phyloP scores from a whole-genome alignment of 805 yeast species.

The Starmerella apicola region DNA sequence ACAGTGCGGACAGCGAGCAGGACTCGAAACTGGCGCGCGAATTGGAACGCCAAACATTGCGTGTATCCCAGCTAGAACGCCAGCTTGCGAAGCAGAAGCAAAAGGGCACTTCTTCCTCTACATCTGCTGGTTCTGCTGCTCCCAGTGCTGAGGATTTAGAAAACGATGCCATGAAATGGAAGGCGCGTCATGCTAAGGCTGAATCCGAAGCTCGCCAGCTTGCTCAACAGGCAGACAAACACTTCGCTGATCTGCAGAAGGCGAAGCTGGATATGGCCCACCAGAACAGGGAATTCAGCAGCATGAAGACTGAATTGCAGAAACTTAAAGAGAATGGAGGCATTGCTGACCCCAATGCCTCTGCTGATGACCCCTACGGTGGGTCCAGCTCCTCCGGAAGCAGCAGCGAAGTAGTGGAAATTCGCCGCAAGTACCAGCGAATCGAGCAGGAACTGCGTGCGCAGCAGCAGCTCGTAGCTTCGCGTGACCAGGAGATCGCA shows the following conservation, averaged over 20 bases:
- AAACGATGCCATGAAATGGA: conserved; percentile 2
- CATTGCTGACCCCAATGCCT: conserved; percentile 1
- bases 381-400: too few species aligned
- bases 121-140: conserved; percentile 18
- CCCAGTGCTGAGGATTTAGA: conserved; percentile 14
- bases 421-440: conserved; percentile 5
- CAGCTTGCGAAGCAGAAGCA: conserved; percentile 36
- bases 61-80: conserved; percentile 58
- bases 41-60: conserved; percentile 53
- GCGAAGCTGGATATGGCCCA: conserved; percentile 1
- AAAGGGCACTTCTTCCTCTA: neutral
- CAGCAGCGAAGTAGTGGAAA: neutral
- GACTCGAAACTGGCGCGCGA: conserved; percentile 44
- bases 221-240: conserved; percentile 3
- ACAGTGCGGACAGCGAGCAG: conserved; percentile 4
- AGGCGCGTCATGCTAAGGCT: conserved; percentile 1
- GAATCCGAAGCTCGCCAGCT: conserved; percentile 3
- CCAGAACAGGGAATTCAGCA: conserved; percentile 23
- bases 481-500: conserved; percentile 30
- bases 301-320: conserved; percentile 38
- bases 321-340: conserved; percentile 61
- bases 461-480: conserved; percentile 34
- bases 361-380: neutral
- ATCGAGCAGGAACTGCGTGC: conserved; percentile 11
- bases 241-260: conserved; percentile 5